Conservation (phyloP, 768 basidiomycete genomes). For the Leccinum uliginosum region DNA sequence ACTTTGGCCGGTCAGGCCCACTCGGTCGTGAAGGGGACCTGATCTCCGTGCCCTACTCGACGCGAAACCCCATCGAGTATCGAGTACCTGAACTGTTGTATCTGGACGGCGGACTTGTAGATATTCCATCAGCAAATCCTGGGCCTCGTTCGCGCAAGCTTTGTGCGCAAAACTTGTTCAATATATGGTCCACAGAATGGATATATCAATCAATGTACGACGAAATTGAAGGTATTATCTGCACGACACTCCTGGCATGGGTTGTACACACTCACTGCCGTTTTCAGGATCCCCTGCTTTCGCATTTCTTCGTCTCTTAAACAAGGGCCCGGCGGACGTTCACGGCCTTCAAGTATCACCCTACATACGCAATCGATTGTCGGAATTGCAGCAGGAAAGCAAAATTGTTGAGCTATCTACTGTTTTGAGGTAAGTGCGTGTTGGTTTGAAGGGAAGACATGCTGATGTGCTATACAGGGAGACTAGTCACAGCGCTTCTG, state of each 20-base stretch:
- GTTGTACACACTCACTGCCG: not conserved
- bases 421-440: conserved; percentile 44
- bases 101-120: conserved; percentile 68
- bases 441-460: not conserved
- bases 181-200: conserved; percentile 88
- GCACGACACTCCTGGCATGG: not conserved
- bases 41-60: conserved; percentile 78
- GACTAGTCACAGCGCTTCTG: conserved; percentile 14
- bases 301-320: conserved; percentile 73
- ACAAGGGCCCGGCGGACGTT: conserved; percentile 58
- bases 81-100: conserved; percentile 72
- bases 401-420: conserved; percentile 36
- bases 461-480: conserved; percentile 18
- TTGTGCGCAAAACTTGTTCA: conserved; percentile 64
- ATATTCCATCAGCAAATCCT: conserved; percentile 57
- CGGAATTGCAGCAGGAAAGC: conserved; percentile 43
- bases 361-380: conserved; percentile 52
- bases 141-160: conserved; percentile 46
- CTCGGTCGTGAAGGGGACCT: conserved; percentile 87
- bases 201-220: conserved; percentile 66
- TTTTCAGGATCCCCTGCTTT: conserved; percentile 53
- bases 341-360: conserved; percentile 59
- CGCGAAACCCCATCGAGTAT: conserved; percentile 81
- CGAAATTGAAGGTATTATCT: conserved; percentile 45
- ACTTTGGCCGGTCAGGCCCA: conserved; percentile 76